phyloP scores from a whole-genome alignment of 2,329 filamentous ascomycete genomes.

The Alternaria panax region DNA sequence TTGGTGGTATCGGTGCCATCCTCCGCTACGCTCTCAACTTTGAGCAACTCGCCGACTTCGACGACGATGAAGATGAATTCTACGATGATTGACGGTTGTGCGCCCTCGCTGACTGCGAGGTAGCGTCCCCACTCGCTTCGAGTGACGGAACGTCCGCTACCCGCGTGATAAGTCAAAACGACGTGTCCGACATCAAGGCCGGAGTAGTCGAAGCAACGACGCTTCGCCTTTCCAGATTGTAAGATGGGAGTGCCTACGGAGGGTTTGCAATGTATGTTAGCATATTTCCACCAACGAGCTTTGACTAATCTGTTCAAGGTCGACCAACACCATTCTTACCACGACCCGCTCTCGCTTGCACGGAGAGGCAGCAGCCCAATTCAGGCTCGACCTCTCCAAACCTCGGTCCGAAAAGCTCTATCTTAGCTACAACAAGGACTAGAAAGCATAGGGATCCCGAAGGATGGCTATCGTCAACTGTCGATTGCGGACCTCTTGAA shows the following conservation, averaged over 20 bases:
- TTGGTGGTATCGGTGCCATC: slow-evolving; percentile 96
- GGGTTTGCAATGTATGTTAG: slow-evolving; percentile 44
- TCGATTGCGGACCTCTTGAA: slow-evolving; percentile 38
- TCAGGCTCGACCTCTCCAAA: slow-evolving; percentile 22
- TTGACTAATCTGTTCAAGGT: slow-evolving; percentile 29
- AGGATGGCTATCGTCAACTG: slow-evolving; percentile 37
- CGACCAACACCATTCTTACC: slow-evolving; percentile 49
- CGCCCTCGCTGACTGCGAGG: slow-evolving; percentile 88
- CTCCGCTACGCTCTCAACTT: slow-evolving; percentile 99
- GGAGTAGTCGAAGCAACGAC: slow-evolving; percentile 42
- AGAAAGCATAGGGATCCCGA: slow-evolving; percentile 18
- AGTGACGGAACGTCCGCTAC: slow-evolving; percentile 63
- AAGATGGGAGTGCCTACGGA: slow-evolving; percentile 47
- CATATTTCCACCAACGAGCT: neutral
- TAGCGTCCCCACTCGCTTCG: slow-evolving; percentile 69
- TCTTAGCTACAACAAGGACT: slow-evolving; percentile 22
- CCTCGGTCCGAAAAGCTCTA: slow-evolving; percentile 26
- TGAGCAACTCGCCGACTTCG: slow-evolving; percentile 93
- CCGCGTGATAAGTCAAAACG: slow-evolving; percentile 47
- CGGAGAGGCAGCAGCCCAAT: slow-evolving; percentile 42
- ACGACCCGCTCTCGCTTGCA: slow-evolving; percentile 46
- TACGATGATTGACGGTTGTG: slow-evolving; percentile 94
- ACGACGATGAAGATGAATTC: slow-evolving; percentile 80
- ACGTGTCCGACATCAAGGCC: slow-evolving; percentile 41
- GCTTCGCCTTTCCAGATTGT: slow-evolving; percentile 52